Evolutionary conservation across 2,329 filamentous ascomycete species (phyloP).

Genomic region (Botrytis paeoniae): DNA sequence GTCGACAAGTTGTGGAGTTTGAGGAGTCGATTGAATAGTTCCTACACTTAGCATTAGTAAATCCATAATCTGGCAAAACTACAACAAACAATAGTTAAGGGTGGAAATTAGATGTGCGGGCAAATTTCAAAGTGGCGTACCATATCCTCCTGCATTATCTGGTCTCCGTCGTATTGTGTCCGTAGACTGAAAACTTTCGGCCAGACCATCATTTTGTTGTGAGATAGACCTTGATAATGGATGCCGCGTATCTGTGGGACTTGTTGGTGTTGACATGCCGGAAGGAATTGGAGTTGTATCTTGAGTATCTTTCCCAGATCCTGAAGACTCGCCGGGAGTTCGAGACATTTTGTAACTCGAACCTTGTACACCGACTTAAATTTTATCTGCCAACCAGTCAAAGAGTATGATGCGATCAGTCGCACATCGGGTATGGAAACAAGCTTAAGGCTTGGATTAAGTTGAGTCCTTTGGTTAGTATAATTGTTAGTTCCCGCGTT

Average conservation of each 20-base stretch:
- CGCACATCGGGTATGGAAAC: conserved; percentile 13
- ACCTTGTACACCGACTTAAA: background rate
- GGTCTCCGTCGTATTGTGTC: conserved; percentile 58
- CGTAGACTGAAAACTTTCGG: conserved; percentile 56
- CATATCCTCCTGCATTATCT: conserved; percentile 48
- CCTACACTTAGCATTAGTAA: conserved; percentile 25
- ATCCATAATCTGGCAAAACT: background rate
- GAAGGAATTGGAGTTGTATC: conserved; percentile 23
- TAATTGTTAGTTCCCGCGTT: conserved; percentile 15
- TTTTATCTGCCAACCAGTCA: conserved; percentile 6
- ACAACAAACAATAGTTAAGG: background rate
- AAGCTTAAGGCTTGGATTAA: conserved; percentile 7
- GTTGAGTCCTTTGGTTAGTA: conserved; percentile 1
- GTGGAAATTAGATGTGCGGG: background rate
- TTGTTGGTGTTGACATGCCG: conserved; percentile 39
- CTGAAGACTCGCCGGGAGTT: conserved; percentile 22
- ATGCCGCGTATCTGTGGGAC: conserved; percentile 52
- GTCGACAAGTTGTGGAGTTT: conserved; percentile 23
- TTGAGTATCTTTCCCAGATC: conserved; percentile 23
- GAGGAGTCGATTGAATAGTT: conserved; percentile 27
- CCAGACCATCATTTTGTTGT: conserved; percentile 45
- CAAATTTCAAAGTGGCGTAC: conserved; percentile 43
- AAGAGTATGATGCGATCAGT: background rate
- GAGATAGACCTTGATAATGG: conserved; percentile 34
- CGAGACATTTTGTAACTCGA: conserved; percentile 25